Evolutionary conservation across 805 yeast species (phyloP), one percentile per base, ranked within the genome.

Genomic region (Metschnikowia proteae): DNA sequence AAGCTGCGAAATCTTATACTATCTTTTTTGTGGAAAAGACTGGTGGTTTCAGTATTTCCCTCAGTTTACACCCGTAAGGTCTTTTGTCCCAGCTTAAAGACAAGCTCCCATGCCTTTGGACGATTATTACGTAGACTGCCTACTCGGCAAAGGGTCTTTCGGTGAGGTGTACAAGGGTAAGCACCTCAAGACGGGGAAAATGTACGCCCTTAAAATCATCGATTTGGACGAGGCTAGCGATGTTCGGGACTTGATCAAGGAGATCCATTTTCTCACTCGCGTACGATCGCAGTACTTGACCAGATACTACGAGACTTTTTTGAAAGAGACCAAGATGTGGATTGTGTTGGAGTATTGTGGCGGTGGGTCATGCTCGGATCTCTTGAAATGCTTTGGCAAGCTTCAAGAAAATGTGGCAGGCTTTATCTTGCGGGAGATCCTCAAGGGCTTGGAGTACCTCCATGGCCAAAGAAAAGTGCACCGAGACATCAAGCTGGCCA

Each of bases 261-360:
- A 94, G 60, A 86, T 92, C 46, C 81, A 79, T 44, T 81, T 91
- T 53, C 69, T 94, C 23, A 38, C 58, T 1, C 45, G 49, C 4
- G 49, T 53, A 6, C 45, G 51, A 29, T 50, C 53, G n/a, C 79
- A 79, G 0, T 80, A 78, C 58, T 81, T 94, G 45, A 88, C 94
- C 1, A 74, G 75, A 38, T 71, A 71, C 57, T 75, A 70, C 58
- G 83, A 82, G 42, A 82, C 96, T 0, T 79, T 81, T 59, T 64
- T 85, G 4, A 71, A 75, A 38, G 88, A 82, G 38, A 80, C 81
- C 38, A 75, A 80, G 5, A 80, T 94, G 81, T 91, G 90, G 85
- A 87, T 92, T 42, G 84, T 84, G 4, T 88, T 94, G 97, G 99
- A 92, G 64, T 89, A 79, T 61, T 94, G 98, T 66, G 96, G 92